Evolutionary conservation across 176 grass and related monocot genomes (phyloP).

Genomic region (Cenchrus purpureus): DNA sequence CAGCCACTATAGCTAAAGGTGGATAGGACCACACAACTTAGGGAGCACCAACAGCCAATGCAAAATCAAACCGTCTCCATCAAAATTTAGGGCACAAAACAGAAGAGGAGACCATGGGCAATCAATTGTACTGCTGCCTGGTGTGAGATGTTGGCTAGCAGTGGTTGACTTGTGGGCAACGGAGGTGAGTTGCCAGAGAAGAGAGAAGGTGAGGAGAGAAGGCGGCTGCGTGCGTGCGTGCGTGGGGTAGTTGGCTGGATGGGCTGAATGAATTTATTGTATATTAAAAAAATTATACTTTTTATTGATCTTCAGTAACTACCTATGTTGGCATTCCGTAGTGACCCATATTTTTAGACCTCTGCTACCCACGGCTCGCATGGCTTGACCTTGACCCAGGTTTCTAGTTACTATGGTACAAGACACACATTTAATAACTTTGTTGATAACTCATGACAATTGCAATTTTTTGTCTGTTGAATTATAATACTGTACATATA

Average conservation of each 20-base stretch:
- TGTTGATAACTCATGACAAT: not conserved
- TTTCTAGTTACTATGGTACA: not conserved
- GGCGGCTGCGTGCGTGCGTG: not conserved
- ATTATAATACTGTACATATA: not conserved
- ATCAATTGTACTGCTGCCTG: not conserved
- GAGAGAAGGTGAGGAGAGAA: not conserved
- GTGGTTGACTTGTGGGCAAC: not conserved
- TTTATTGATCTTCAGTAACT: not conserved
- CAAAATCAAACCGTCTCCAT: not conserved
- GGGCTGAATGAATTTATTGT: not conserved
- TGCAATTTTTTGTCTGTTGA: conserved; percentile 14
- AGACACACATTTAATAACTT: not conserved
- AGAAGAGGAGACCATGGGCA: not conserved
- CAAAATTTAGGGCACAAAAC: not conserved
- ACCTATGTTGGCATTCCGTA: not conserved
- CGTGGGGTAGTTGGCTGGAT: not conserved
- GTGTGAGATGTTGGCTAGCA: not conserved
- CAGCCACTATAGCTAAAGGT: not conserved
- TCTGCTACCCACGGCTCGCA: not conserved
- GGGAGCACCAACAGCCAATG: not conserved
- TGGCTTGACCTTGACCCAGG: not conserved
- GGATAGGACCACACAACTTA: not conserved
- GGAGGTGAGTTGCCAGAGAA: not conserved
- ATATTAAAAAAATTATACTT: not conserved
- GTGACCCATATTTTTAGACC: conserved; percentile 1